Evolutionary conservation across 192 early-diverging fungal species (phyloP), one percentile per base, ranked within the genome.

Genomic region (Spizellomyces sp.): DNA sequence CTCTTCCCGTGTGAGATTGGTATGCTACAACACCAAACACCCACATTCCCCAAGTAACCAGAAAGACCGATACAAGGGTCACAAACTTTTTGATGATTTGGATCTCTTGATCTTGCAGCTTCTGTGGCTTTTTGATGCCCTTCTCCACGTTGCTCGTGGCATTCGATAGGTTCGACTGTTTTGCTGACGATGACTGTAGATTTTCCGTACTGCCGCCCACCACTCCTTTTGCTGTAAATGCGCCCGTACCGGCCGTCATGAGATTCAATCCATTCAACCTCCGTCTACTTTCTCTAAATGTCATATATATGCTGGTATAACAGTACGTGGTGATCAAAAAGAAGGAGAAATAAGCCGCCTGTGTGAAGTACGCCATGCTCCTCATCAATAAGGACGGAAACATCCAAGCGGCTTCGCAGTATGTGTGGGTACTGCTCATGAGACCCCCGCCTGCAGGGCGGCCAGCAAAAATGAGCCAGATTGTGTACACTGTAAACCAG

Each of bases 351-450:
- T 36, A 6, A 4, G 59, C 59, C 3, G 14, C 14, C 14, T 14
- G 42, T 4, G 59, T 61, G 59, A 61, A 61, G 59, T 36, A 5
- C 22, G 42, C 9, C 5, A 61, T 42, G 22, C 22, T 42, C 14
- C 5, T 61, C 59, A 61, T 61, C 17, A 41, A 15, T 5, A 14
- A 41, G 42, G 17, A 41, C 36, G 15, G 17, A 17, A 41, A 5
- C 59, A 61, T 61, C 59, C 59, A 61, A 14, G 59, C 14, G 21
- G 59, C 17, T 41, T 61, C 59, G 36, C 59, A 61, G 59, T 61
- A 61, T 15, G 59, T 61, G 22, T 42, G 59, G 0, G 59, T 61
- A 41, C 21, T 36, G 21, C 21, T 4, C 59, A 61, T 5, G 14
- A 17, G 6, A 42, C 22, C 14, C 21, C 59, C 59, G 15, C 59